A percentile compares a stretch with the other conserved stretches of the same genome.
Evolutionary conservation across 768 basidiomycete species (phyloP).

Genomic region (Tricholoma bakamatsutake): DNA sequence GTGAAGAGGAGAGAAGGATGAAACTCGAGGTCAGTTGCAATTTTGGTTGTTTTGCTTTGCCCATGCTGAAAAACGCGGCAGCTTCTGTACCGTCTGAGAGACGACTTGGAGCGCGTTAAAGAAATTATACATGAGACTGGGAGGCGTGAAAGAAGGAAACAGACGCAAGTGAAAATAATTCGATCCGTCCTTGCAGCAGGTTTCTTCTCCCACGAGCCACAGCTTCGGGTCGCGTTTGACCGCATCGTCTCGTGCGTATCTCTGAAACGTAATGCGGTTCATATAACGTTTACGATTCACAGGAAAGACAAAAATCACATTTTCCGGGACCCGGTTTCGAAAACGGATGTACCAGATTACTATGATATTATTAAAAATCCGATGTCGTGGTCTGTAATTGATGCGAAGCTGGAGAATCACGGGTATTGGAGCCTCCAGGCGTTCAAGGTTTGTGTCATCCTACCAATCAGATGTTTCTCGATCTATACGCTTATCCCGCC

Average conservation of each 20-base stretch:
- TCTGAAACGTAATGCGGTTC: neutral
- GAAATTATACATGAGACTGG: conserved; percentile 59
- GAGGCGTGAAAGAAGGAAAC: conserved; percentile 80
- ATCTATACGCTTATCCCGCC: neutral
- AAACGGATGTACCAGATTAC: conserved; percentile 81
- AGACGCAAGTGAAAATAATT: conserved; percentile 59
- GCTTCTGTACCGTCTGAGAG: conserved; percentile 58
- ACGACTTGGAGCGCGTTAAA: conserved; percentile 72
- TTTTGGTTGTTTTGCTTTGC: neutral
- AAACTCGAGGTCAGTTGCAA: conserved; percentile 66
- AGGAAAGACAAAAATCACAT: conserved; percentile 70
- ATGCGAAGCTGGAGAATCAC: conserved; percentile 72
- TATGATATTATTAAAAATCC: conserved; percentile 80
- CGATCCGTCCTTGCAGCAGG: conserved; percentile 56
- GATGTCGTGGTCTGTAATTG: conserved; percentile 86
- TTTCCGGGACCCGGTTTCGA: conserved; percentile 82
- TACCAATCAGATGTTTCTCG: neutral
- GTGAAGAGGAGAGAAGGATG: conserved; percentile 75
- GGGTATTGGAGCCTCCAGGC: conserved; percentile 73
- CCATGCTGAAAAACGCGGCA: conserved; percentile 13
- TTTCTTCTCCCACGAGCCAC: conserved; percentile 62
- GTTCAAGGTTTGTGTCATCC: conserved; percentile 52
- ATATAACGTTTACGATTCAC: neutral
- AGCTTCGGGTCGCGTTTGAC: conserved; percentile 61
- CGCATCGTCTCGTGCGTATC: conserved; percentile 59